Conservation (phyloP, 306 rosid genomes). For the Corylus avellana region DNA sequence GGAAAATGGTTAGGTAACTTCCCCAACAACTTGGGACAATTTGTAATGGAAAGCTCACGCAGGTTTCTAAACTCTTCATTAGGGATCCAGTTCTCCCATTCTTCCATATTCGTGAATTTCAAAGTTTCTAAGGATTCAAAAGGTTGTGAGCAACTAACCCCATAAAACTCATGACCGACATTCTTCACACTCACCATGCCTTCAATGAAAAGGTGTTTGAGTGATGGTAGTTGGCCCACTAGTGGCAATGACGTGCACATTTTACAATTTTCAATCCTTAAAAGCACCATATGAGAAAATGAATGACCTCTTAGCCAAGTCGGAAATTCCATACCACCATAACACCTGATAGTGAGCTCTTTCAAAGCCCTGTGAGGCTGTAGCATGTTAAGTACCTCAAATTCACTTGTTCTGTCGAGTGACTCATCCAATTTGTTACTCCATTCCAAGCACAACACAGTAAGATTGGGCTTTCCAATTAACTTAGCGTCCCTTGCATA, state of each 20-base stretch:
- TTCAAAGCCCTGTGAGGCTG: not conserved
- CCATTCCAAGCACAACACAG: too few species aligned
- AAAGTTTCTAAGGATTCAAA: not conserved
- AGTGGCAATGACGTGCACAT: not conserved
- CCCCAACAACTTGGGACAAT: not conserved
- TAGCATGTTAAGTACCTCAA: not conserved
- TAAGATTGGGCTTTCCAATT: too few species aligned
- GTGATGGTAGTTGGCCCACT: not conserved
- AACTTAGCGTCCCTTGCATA: too few species aligned
- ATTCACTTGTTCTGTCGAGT: not conserved
- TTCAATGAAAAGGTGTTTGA: not conserved
- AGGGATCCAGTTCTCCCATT: not conserved
- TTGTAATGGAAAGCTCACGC: not conserved
- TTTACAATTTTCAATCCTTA: not conserved
- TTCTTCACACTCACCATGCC: not conserved
- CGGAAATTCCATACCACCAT: not conserved
- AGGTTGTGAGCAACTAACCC: not conserved
- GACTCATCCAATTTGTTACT: not conserved
- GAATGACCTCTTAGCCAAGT: conserved; percentile 7
- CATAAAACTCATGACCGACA: conserved; percentile 10
- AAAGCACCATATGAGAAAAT: not conserved
- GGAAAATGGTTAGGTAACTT: conserved; percentile 1
- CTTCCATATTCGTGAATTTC: not conserved
- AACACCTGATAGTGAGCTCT: not conserved
- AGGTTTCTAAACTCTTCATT: not conserved